Evolutionary conservation across 805 yeast genomes (phyloP), one percentile per base, ranked within the genome.

Genomic region (Hanseniaspora singularis): DNA sequence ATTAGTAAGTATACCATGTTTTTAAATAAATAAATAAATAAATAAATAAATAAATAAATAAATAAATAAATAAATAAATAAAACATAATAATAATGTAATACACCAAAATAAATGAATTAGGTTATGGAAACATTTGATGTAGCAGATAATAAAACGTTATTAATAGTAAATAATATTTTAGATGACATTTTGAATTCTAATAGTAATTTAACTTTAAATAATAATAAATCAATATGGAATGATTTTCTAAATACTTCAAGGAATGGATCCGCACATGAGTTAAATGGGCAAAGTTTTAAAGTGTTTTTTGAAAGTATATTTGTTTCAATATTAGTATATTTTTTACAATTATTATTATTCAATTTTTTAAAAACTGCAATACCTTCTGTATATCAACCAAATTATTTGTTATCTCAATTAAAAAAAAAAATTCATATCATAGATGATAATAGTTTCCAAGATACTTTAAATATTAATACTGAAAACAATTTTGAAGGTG

Each of bases 271-370:
- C 18, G 83, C 83, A 1, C 83, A 77, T 49, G 55, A 59, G 12
- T 68, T 76, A 0, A 69, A 72, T 15, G 89, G 81, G 3, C 70
- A 77, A 1, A 73, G 83, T 0, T 60, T 79, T 9, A 64, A 70
- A 31, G 65, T 78, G 0, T 72, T 83, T 46, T 43, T 77, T 3
- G 72, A 77, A 19, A 73, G 85, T 0, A 56, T 82, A 34, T 59
- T 68, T 10, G 66, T 77, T 3, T 74, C 89, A 0, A 53, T 74
- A 1, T 55, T 74, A 1, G 68, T 74, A 41, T 79, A 81, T 54
- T 49, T 68, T 0, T 50, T 73, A 5, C 89, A 83, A 55, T 58
- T 76, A 2, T 16, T 64, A 2, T 33, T 65, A 1, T 73, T 72
- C 51, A 60, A 69, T 15, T 53, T 63, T 14, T 49, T 72, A 18